Base-by-base conservation (phyloP, 306 rosid genomes). In the Psophocarpus tetragonolobus region DNA sequence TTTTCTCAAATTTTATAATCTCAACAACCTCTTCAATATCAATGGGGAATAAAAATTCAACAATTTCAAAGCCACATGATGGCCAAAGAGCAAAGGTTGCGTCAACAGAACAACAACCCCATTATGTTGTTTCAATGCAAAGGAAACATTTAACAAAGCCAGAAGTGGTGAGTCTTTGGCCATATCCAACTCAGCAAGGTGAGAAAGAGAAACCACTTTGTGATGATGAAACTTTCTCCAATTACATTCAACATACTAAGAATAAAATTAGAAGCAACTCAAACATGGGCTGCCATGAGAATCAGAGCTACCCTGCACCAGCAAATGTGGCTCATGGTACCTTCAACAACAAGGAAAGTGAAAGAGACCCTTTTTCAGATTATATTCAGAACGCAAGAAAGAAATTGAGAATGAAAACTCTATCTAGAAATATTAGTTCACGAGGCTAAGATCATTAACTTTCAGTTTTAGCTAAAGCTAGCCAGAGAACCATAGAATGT, bases 361-460 rank as follows among this genome's bases (percentile, higher is more conserved):
- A 44, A 3, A 48, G 42, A 13, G 90, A 91, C 32, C 77, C 71
- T 4, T 84, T 82, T 63, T 69, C 90, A 41, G 75, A 73, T 65
- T 91, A 82, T 44, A 87, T 88, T 68, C 61, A 84, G 33, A 57
- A 39, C 33, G 73, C 77, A 0, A 82, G 17, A 83, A 78, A 33
- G 45, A 91, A 81, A 71, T 39, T 88, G 26, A 71, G 84, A 68
- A 47, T 87, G 36, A 71, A 83, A 68, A 75, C 84, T 51, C 27
- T 71, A 3, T 56, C 92, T 0, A 73, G 14, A 79, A 85, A 79
- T 50, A 64, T 1, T 26, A 8, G 63, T n/a, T 69, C 87, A 73
- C 47, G 48, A 50, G 83, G 81, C 26, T 60, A 14, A 53, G 35
- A 41, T 44, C 9, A 1, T 24, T 23, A 20, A 4, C 1, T 18